A percentile compares a stretch with the other conserved stretches of the same genome.
These are phyloP conservation scores for Peribolospora baueri DNA, from an alignment of 768 basidiomycete species.

Conservation along the genomic window DNA sequence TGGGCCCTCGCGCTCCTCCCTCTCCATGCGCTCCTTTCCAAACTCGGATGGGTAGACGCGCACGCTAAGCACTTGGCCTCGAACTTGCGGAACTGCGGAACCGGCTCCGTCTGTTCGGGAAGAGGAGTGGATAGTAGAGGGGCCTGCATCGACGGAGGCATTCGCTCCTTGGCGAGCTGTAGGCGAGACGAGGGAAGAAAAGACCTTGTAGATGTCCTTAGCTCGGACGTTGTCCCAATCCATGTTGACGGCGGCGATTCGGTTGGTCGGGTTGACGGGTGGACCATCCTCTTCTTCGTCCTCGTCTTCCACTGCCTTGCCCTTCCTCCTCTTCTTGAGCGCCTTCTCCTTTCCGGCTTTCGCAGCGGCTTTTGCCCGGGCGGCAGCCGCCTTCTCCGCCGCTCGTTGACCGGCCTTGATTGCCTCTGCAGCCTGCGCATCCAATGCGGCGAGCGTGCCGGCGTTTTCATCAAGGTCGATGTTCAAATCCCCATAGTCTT, in stretches of 20 bases:
- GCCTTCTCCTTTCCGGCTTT: conserved; percentile 16
- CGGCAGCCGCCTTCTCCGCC: neutral
- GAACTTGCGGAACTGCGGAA: neutral
- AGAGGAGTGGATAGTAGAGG: neutral
- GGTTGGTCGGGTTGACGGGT: conserved; percentile 29
- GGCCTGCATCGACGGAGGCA: conserved; percentile 1
- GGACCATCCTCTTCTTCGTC: conserved; percentile 20
- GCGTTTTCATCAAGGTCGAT: conserved; percentile 60
- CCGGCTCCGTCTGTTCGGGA: too few relatives aligned
- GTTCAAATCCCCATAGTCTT: conserved; percentile 8
- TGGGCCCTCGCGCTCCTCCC: conserved; percentile 75
- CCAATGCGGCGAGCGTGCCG: conserved; percentile 33
- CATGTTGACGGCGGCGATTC: conserved; percentile 77
- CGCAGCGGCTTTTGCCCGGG: conserved; percentile 23
- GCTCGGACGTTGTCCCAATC: conserved; percentile 96
- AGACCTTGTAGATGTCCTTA: conserved; percentile 69
- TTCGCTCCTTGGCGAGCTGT: conserved; percentile 19
- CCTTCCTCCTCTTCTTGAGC: too few relatives aligned
- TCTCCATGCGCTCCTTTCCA: conserved; percentile 60
- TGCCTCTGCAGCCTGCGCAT: conserved; percentile 37
- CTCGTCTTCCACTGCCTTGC: conserved; percentile 17
- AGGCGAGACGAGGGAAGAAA: conserved; percentile 56
- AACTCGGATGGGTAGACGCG: conserved; percentile 82
- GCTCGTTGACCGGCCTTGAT: conserved; percentile 3
- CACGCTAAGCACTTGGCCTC: conserved; percentile 48